phyloP scores from a whole-genome alignment of 768 basidiomycete genomes.

The Xerocomellus intermedius region DNA sequence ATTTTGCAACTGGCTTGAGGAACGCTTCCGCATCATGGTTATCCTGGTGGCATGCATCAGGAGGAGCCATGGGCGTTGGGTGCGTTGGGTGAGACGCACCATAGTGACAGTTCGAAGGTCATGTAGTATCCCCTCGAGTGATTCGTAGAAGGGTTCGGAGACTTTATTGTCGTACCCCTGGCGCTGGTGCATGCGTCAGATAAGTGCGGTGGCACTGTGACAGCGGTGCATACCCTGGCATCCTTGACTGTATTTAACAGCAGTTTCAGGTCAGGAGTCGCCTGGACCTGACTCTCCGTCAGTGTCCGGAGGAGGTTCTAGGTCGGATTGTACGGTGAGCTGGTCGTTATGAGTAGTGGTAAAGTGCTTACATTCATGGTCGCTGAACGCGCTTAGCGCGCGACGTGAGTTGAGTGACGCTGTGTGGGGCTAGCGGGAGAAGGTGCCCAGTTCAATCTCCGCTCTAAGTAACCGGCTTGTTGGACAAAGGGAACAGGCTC shows the following conservation, averaged over 20 bases:
- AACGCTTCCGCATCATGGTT: constrained; percentile 94
- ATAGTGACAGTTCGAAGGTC: constrained; percentile 82
- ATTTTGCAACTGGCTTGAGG: constrained; percentile 85
- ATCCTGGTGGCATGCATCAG: constrained; percentile 46
- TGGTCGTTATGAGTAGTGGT: neutral
- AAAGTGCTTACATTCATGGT: constrained; percentile 24
- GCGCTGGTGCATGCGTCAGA: constrained; percentile 36
- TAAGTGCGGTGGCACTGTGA: constrained; percentile 8
- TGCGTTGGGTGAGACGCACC: constrained; percentile 38
- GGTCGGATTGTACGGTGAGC: constrained; percentile 1
- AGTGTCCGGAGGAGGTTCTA: constrained; percentile 91
- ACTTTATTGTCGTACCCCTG: constrained; percentile 63
- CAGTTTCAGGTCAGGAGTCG: constrained; percentile 70
- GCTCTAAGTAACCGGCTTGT: constrained; percentile 13
- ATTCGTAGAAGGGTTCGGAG: constrained; percentile 90
- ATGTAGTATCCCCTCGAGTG: constrained; percentile 80
- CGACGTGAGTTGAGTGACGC: constrained; percentile 28
- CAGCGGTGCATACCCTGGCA: constrained; percentile 63
- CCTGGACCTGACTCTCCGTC: constrained; percentile 70
- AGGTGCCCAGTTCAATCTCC: constrained; percentile 31
- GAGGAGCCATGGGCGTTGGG: constrained; percentile 25
- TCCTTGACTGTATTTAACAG: constrained; percentile 86
- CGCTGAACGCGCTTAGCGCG: constrained; percentile 30
- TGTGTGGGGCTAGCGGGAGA: constrained; percentile 33
- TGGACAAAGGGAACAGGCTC: neutral